Conservation (phyloP, 192 early-diverging fungal species). For the Lunasporangiospora selenospora region DNA sequence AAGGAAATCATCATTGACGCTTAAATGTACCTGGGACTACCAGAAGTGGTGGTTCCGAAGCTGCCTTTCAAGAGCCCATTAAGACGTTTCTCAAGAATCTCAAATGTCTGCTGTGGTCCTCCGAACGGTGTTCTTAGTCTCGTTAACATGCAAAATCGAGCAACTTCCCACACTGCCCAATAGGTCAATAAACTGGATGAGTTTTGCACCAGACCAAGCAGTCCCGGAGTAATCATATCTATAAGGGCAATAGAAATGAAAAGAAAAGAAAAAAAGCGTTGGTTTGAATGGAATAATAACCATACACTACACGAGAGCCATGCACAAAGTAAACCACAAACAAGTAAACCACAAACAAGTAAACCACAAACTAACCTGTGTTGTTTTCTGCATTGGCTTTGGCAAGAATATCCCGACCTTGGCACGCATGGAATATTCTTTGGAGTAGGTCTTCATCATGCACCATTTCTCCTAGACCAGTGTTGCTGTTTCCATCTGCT, state of each 20-base stretch:
- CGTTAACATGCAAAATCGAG: conserved; percentile 76
- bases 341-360: too few relatives aligned
- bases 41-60: background rate
- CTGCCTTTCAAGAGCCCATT: conserved; percentile 28
- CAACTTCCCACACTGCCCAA: conserved; percentile 80
- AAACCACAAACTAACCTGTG: too few relatives aligned
- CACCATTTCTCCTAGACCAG: background rate
- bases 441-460: conserved; percentile 51
- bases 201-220: conserved; percentile 27
- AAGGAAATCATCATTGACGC: background rate
- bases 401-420: conserved; percentile 34
- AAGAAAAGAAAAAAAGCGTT: background rate
- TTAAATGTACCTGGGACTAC: background rate
- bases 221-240: conserved; percentile 21
- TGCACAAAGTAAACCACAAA: too few relatives aligned
- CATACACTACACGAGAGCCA: background rate
- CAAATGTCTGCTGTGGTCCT: conserved; percentile 69
- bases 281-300: background rate
- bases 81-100: conserved; percentile 54
- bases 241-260: background rate
- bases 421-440: conserved; percentile 68
- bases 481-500: background rate
- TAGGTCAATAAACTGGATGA: conserved; percentile 60
- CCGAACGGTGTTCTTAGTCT: conserved; percentile 79
- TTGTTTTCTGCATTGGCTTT: conserved; percentile 31